Conservation (phyloP, 2,329 filamentous ascomycete species). For the Aspergillus fructus region DNA sequence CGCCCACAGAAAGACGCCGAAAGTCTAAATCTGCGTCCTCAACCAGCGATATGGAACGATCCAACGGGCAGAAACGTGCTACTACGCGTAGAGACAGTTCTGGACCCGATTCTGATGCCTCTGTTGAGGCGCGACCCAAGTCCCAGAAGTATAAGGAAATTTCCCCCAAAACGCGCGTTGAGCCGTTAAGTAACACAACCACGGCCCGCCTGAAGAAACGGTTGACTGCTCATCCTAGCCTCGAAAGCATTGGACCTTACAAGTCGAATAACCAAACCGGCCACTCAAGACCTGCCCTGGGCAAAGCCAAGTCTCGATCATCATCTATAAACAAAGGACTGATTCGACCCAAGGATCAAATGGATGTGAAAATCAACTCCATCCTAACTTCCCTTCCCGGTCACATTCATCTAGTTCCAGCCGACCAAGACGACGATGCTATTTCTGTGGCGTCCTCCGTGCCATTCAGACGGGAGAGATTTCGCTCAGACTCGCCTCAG, state of each 20-base stretch:
- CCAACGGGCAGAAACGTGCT: conserved; percentile 15
- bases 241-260: conserved; percentile 32
- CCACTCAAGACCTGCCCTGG: conserved; percentile 11
- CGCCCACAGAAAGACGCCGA: conserved; percentile 14
- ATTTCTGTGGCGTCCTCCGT: conserved; percentile 34
- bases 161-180: conserved; percentile 13
- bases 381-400: conserved; percentile 76
- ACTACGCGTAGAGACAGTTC: conserved; percentile 16
- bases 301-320: conserved; percentile 21
- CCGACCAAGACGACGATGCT: conserved; percentile 37
- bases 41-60: conserved; percentile 5
- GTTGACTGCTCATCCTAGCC: conserved; percentile 31
- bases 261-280: conserved; percentile 23
- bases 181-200: conserved; percentile 23
- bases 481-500: conserved; percentile 34
- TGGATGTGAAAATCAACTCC: conserved; percentile 77
- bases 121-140: conserved; percentile 3
- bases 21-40: conserved; percentile 12
- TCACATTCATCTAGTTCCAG: conserved; percentile 69
- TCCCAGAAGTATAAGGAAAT: conserved; percentile 19
- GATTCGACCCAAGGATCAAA: conserved; percentile 59
- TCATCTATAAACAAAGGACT: conserved; percentile 45
- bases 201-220: conserved; percentile 28
- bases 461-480: conserved; percentile 43
- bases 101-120: conserved; percentile 10